Base-by-base conservation (phyloP, 139 green algal genomes). In the Chlorella sp. region DNA sequence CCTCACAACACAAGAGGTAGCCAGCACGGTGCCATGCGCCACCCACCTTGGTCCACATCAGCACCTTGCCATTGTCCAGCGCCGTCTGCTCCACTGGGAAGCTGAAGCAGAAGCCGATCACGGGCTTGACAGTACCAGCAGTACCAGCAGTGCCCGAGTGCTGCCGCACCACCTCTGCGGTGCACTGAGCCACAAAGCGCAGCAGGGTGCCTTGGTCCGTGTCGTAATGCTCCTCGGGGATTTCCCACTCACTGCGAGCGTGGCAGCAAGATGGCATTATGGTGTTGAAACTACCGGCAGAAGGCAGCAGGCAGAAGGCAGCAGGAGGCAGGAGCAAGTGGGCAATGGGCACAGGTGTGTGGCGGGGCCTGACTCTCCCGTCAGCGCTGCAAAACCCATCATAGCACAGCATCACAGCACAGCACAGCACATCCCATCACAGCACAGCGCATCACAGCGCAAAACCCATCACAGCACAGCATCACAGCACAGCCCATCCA, bases 71-170 rank as follows among this genome's bases (percentile, higher is more conserved):
- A 14, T 86, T 80, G 88, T 96, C 89, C n/a, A 99, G 85, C 34
- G 92, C 92, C 2, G 88, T 93, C 90, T 99, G 97, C 36, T 98
- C 88, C 42, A 96, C 93, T 24, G 97, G 94, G 91, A 99, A 99
- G 84, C 90, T 96, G 93, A 98, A 99, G 91, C 96, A 99, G 94
- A 99, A 99, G 42, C 97, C 97, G 0, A 99, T 84, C 3, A 96
- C 91, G 15, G 94, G 95, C 69, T 81, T 69, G 57, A 42, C 48
- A 78, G 34, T 22, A n/a, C 61, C 83, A 68, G 0, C 37, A 42
- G 30, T 14, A 37, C 57, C 64, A 26, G 37, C 66, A 28, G 26
- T 39, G 94, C 92, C 90, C 91, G 90, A 79, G 36, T 81, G 42
- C 42, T 76, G 61, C 1, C 26, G 71, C 42, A 91, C 39, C 36